Evolutionary conservation across 108 stramenopile genomes (phyloP), one percentile per base, ranked within the genome.

Genomic region (Skeletonema menzelii): DNA sequence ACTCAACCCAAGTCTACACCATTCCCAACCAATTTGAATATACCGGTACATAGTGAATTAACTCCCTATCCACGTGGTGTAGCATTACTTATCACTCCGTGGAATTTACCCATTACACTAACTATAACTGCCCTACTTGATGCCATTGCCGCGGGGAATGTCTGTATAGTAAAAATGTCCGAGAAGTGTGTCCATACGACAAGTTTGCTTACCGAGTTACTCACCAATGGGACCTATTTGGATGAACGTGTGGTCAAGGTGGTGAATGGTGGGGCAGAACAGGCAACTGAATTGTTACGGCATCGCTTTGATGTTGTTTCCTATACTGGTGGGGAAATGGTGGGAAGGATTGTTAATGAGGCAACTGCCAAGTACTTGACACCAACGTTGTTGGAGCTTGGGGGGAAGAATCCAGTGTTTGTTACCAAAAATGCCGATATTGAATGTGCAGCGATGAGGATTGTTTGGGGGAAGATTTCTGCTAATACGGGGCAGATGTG

Each of bases 401-500:
- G 97, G 13, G 98, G 98, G 12, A 97, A 98, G 84, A 80, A 74
- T 44, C 95, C 96, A 8, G 57, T 64, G 47, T 73, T 88, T 32
- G 75, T 95, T 4, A 84, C 89, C 64, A 86, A 89, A 19, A 87
- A 85, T 26, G 70, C 87, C 6, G 59, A 87, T 61, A 14, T 96
- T n/a, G 31, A 75, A 34, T 69, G 67, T 30, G 84, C 95, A 15
- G 80, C 91, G 17, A 22, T 81, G 58, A 80, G 93, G 14, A 83
- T 94, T 46, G 55, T 86, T 0, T 92, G 72, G 63, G 88, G 85
- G 15, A 96, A 96, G 67, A 62, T 63, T 40, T 47, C 59, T 4
- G 24, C 90, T 26, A 98, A 98, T 70, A 57, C 79, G 5, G 96
- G 98, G 1, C 98, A 98, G 72, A 90, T 86, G 11, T 98, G 98